Base-by-base conservation (phyloP, 2,329 filamentous ascomycete species). In the Lachnellula subtilissima region DNA sequence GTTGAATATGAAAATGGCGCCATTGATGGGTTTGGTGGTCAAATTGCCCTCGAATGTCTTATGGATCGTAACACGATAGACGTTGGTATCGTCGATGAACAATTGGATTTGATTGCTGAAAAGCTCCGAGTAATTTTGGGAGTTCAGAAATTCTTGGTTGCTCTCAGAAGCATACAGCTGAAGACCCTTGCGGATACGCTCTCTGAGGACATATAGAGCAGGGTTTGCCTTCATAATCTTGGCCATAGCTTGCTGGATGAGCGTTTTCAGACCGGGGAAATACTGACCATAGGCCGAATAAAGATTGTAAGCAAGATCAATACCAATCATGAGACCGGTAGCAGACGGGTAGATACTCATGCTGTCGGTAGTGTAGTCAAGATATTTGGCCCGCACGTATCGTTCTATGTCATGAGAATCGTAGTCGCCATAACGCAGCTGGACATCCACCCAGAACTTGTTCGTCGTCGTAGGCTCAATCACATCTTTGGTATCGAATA, bases 221-320 rank as follows among this genome's bases (percentile, higher is more conserved):
- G 94, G 94, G 69, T 99, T 99, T 39, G 94, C 93, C 76, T 99
- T 99, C 94, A 99, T 99, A 71, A 99, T 85, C 85, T 99, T 99
- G 49, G 91, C 91, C 95, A 99, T 99, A 5, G 95, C 94, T 72
- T 97, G 93, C 73, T 99, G 95, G 25, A 99, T 79, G 23, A 99
- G 82, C 48, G 91, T 88, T 80, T 99, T 99, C 59, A 99, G 76
- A 69, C 94, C 94, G 48, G 94, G 94, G 85, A 99, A 99, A 77
- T 97, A 99, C 76, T 97, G 93, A 51, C 94, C 94, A 67, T 96
- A 99, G 0, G 94, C 94, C 7, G 94, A 97, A 77, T 97, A 97
- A 42, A 99, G 76, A 72, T 99, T 99, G 80, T 99, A 99, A 0
- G 94, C 93, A 67, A 99, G 80, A 75, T 99, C 94, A 59, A 99